Conservation (phyloP, 306 rosid genomes). For the Prunus fruticosa region DNA sequence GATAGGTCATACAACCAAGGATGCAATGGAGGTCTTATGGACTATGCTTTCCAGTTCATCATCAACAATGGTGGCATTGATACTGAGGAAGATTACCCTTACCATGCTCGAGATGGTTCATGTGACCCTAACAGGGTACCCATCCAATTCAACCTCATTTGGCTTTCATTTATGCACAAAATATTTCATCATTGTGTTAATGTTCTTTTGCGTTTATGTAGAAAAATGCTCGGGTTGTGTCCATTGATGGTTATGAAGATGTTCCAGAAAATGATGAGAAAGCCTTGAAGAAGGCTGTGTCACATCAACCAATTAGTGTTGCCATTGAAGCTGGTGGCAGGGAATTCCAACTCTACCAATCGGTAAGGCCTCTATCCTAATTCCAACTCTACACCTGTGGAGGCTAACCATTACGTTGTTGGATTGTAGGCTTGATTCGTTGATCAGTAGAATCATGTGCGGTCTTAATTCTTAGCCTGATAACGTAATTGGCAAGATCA, state of each 20-base stretch:
- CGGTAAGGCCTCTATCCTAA: constrained; percentile 37
- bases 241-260: constrained; percentile 76
- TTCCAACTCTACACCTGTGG: too few relatives aligned
- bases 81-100: constrained; percentile 74
- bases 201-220: constrained; percentile 7
- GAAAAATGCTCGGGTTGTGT: constrained; percentile 71
- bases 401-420: neutral
- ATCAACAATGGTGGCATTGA: constrained; percentile 83
- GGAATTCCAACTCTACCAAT: constrained; percentile 75
- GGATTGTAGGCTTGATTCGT: neutral
- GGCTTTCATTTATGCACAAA: neutral
- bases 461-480: neutral
- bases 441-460: neutral
- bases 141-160: neutral
- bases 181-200: neutral
- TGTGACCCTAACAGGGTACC: constrained; percentile 73
- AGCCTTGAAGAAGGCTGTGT: constrained; percentile 68
- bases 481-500: neutral
- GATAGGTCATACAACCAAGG: constrained; percentile 71
- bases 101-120: constrained; percentile 49
- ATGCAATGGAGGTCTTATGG: constrained; percentile 98
- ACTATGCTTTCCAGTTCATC: constrained; percentile 72
- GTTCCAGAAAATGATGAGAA: constrained; percentile 74
- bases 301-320: constrained; percentile 74
- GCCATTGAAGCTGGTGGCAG: constrained; percentile 98